Evolutionary conservation across 1,284 basidiomycete genomes (phyloP).

Genomic region (Irpex rosettiformis): DNA sequence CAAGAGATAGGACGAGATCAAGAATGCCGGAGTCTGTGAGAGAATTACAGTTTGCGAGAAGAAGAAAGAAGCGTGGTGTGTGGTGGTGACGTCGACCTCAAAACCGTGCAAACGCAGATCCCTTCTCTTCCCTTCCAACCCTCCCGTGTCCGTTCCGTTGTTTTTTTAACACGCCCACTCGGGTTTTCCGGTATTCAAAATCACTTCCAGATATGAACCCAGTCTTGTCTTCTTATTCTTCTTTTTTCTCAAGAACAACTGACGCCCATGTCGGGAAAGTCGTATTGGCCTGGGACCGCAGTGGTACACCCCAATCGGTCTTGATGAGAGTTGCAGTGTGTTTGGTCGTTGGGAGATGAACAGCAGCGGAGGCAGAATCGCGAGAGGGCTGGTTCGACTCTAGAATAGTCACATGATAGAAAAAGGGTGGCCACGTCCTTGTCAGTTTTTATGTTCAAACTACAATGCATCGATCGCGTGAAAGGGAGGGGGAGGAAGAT

Average conservation of each 20-base stretch:
- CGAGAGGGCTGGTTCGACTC: conserved; percentile 42
- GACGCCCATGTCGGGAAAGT: conserved; percentile 35
- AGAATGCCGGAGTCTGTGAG: neutral
- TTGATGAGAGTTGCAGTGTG: conserved; percentile 49
- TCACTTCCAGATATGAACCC: neutral
- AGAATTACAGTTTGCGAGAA: neutral
- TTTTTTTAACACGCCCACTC: neutral
- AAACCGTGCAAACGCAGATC: neutral
- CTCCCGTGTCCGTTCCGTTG: neutral
- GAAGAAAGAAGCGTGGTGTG: neutral
- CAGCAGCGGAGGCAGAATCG: conserved; percentile 52
- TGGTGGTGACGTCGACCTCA: neutral
- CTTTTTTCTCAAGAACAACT: conserved; percentile 36
- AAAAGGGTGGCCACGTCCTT: neutral
- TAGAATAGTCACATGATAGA: conserved; percentile 16
- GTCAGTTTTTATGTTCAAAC: neutral
- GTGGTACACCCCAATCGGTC: conserved; percentile 40
- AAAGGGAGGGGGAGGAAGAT: neutral
- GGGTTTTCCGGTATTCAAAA: conserved; percentile 1
- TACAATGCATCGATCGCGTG: conserved; percentile 3
- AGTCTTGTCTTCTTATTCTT: neutral
- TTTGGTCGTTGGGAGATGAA: conserved; percentile 36
- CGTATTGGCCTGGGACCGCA: conserved; percentile 44
- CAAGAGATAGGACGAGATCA: neutral
- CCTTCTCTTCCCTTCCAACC: too few relatives aligned